Base-by-base conservation (phyloP, 768 basidiomycete species). In the Boletus eberwhitei region DNA sequence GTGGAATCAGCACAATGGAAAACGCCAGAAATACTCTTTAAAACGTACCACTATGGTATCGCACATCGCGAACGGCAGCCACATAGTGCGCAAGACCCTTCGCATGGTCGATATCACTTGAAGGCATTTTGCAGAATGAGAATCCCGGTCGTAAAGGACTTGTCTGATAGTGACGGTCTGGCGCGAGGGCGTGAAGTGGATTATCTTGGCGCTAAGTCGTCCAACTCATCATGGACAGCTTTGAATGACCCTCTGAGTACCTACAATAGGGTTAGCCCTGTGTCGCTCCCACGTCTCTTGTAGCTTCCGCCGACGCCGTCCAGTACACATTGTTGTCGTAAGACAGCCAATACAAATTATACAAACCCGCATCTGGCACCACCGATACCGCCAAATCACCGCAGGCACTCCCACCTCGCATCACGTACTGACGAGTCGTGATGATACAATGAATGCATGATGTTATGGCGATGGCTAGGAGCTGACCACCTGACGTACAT, bases 31-130 rank as follows among this genome's bases (percentile, higher is more conserved):
- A 29, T 8, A 19, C 14, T 35, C 8, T 35, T 12, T 2, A 11
- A 17, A 21, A 24, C 57, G 7, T 39, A 64, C 63, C 7, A 11
- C 53, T 42, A 14, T 65, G 57, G 14, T 40, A 64, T 36, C 37
- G 29, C 19, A 64, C 57, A 3, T 62, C 29, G 7, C 37, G 54
- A 47, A 47, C 47, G 4, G 54, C 41, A 21, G 36, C 35, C 24
- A 24, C 49, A 43, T 29, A 9, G n/a, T n/a, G n/a, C 2, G 6
- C 21, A 6, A 44, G 47, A 29, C 19, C 5, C 16, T 53, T 37
- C 21, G 21, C 42, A 14, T 34, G 5, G 37, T 22, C 5, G 11
- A 38, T 8, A 16, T 22, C 7, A 14, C 14, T 31, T 8, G 32
- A n/a, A 17, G 36, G 32, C 63, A 55, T 61, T 4, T 11, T 32